Conservation (phyloP, 495 filamentous ascomycete genomes). For the Rhypophila decipiens region DNA sequence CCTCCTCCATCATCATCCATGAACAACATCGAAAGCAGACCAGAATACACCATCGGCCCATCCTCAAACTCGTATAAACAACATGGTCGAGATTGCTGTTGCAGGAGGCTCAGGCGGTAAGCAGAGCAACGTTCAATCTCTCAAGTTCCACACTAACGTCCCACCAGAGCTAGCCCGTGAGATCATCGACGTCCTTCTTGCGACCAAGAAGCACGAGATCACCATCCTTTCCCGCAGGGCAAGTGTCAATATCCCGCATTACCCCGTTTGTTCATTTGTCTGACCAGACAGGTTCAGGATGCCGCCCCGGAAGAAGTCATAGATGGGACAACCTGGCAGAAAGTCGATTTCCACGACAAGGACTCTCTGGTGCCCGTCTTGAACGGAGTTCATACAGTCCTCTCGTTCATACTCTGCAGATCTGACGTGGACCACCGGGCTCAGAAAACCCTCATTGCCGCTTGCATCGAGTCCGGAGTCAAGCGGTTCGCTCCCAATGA, state of each 20-base stretch:
- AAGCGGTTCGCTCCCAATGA: constrained; percentile 50
- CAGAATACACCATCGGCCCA: neutral
- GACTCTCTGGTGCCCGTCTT: constrained; percentile 30
- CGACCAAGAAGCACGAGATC: constrained; percentile 1
- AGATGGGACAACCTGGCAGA: constrained; percentile 28
- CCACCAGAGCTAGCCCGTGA: neutral
- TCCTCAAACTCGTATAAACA: no score
- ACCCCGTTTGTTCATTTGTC: neutral
- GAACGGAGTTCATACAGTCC: constrained; percentile 45
- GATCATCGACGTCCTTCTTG: constrained; percentile 3
- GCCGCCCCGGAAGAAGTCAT: constrained; percentile 4
- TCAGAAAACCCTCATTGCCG: constrained; percentile 48
- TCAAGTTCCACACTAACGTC: neutral
- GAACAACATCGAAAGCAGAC: neutral
- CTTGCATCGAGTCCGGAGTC: constrained; percentile 45
- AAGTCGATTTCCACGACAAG: constrained; percentile 39
- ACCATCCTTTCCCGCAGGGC: neutral
- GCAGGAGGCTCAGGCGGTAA: neutral
- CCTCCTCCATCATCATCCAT: neutral
- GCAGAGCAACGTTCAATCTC: neutral
- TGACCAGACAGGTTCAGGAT: constrained; percentile 2
- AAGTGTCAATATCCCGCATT: neutral
- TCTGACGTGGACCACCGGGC: constrained; percentile 25
- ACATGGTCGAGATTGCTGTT: constrained; percentile 2
- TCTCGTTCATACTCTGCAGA: constrained; percentile 45